Conservation (phyloP, 805 yeast genomes). For the Lipomyces sp. region DNA sequence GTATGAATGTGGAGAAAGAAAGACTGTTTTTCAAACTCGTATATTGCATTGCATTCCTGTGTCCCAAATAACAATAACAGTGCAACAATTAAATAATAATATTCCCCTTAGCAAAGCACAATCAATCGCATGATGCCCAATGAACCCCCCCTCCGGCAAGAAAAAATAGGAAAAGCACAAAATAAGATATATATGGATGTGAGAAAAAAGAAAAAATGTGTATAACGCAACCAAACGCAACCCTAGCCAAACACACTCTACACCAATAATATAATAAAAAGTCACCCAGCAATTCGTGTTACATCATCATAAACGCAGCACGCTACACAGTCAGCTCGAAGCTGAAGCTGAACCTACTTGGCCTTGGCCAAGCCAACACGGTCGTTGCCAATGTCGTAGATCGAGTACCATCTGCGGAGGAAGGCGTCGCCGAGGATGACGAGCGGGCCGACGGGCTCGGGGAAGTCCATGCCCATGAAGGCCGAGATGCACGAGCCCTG, state of each 20-base stretch:
- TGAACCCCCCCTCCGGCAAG: not conserved
- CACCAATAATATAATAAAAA: not conserved
- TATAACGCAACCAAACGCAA: not conserved
- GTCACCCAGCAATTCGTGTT: not conserved
- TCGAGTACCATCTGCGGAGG: slow-evolving; percentile 90
- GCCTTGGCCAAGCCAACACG: slow-evolving; percentile 94
- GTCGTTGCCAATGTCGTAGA: slow-evolving; percentile 84
- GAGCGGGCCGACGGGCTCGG: slow-evolving; percentile 93
- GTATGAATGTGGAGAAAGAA: too few relatives aligned
- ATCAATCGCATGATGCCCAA: not conserved
- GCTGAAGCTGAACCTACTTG: slow-evolving; percentile 38
- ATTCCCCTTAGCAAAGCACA: too few relatives aligned
- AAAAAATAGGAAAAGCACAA: not conserved
- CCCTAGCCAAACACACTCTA: not conserved
- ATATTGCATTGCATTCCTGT: too few relatives aligned
- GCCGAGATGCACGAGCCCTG: slow-evolving; percentile 95
- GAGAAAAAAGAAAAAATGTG: not conserved
- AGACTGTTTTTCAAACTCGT: too few relatives aligned
- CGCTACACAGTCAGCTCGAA: too few relatives aligned
- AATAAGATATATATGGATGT: not conserved
- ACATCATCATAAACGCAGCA: not conserved
- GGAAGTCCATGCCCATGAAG: slow-evolving; percentile 96
- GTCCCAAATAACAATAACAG: too few relatives aligned
- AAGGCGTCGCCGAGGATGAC: slow-evolving; percentile 97
- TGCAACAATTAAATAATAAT: too few relatives aligned